Evolutionary conservation across 1,139 yeast species (phyloP), one percentile per base, ranked within the genome.

Genomic region (Dujonia santamariae): DNA sequence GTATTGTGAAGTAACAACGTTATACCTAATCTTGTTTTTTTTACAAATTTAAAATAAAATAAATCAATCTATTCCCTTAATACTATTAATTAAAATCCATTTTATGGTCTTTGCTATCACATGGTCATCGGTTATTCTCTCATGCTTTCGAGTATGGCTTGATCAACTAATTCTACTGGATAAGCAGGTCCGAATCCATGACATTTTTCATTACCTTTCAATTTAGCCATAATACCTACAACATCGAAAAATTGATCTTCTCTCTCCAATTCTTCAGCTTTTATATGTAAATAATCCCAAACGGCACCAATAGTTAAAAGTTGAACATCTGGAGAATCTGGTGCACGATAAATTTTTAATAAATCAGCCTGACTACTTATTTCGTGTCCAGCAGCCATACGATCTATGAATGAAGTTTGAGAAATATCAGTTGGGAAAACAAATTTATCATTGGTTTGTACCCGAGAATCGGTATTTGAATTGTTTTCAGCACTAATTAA

Each of bases 131-230:
- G 5, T 16, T 27, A 19, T 21, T 16, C 20, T 45, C 46, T 3
- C 36, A n/a, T n/a, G n/a, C n/a, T n/a, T n/a, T n/a, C n/a, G n/a
- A n/a, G n/a, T 31, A 63, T 50, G 12, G 54, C 59, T 30, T 56
- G 45, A 42, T 80, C 75, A 15, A 83, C 73, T 34, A 66, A 33
- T 1, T 51, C 54, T 35, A 80, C 53, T 1, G 78, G 68, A 51
- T 83, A 86, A 0, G 94, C 95, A 3, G 95, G 92, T 0, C 96
- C 96, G 48, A 64, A 73, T 1, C 92, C 94, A 52, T 85, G 94
- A 49, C 96, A 86, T 30, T 63, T 68, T 50, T 85, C 95, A 34
- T 72, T 55, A 1, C 92, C 95, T 50, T 68, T 75, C 37, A 86
- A 63, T 28, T 56, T 59, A 15, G 57, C 51, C 80, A 85, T 79